phyloP scores from a whole-genome alignment of 768 basidiomycete genomes.

The Scleroderma citrinum region DNA sequence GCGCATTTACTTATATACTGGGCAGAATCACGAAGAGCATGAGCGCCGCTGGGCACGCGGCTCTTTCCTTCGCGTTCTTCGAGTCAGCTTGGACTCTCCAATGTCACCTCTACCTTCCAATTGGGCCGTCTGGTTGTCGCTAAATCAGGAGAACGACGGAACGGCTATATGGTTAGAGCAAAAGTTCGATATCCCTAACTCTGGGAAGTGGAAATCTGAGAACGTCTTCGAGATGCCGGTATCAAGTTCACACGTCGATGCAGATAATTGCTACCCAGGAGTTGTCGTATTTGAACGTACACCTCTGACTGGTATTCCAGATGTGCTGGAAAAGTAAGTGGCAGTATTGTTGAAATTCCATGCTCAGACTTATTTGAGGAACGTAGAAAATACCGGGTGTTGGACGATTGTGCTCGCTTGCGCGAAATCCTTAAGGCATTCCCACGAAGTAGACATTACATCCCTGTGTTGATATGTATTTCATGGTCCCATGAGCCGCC shows the following conservation, averaged over 20 bases:
- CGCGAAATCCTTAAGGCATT: conserved; percentile 55
- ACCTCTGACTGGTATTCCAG: conserved; percentile 52
- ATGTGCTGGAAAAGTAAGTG: conserved; percentile 62
- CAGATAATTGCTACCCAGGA: conserved; percentile 42
- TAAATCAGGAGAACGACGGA: conserved; percentile 64
- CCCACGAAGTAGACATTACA: conserved; percentile 50
- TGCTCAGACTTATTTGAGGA: not conserved
- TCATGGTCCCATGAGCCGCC: conserved; percentile 49
- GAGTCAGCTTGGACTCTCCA: conserved; percentile 35
- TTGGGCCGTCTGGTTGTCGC: conserved; percentile 71
- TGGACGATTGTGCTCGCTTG: conserved; percentile 69
- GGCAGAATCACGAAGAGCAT: conserved; percentile 67
- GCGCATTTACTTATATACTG: conserved; percentile 4
- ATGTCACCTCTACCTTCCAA: conserved; percentile 26
- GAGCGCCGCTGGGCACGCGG: conserved; percentile 69
- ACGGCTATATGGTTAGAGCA: conserved; percentile 78
- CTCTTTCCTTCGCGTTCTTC: conserved; percentile 47
- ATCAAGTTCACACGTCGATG: conserved; percentile 14
- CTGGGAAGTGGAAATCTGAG: conserved; percentile 58
- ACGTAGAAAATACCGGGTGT: conserved; percentile 57
- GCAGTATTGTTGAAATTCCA: not conserved
- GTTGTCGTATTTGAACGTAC: conserved; percentile 73
- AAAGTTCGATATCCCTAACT: conserved; percentile 65
- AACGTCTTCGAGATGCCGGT: conserved; percentile 55
- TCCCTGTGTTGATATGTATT: conserved; percentile 56